Conservation (phyloP, 306 rosid species). For the Betula pendula region DNA sequence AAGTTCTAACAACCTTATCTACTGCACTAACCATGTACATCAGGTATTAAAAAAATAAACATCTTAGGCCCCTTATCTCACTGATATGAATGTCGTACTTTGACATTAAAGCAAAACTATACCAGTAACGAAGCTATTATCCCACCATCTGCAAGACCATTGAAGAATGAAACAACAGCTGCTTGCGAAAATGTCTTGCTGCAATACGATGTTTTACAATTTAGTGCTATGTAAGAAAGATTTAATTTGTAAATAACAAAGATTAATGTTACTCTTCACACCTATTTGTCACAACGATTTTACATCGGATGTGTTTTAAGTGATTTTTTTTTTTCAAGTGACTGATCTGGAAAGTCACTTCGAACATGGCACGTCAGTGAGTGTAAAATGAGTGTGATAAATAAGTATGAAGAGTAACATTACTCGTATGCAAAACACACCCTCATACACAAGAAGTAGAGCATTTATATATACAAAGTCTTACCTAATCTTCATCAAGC, state of each 20-base stretch:
- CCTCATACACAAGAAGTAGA: neutral
- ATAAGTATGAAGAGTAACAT: too few species aligned
- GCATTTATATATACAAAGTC: neutral
- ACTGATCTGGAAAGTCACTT: too few species aligned
- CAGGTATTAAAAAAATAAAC: neutral
- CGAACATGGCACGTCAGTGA: too few species aligned
- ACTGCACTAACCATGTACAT: neutral
- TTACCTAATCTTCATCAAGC: conserved; percentile 63
- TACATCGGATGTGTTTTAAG: too few species aligned
- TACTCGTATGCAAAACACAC: neutral
- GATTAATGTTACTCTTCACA: neutral
- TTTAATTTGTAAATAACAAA: neutral
- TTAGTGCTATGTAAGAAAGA: neutral
- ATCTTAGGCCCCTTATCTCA: neutral
- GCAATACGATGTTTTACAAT: conserved; percentile 30
- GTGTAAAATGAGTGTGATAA: too few species aligned
- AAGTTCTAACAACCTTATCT: neutral
- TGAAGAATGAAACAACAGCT: conserved; percentile 65
- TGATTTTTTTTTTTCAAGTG: too few species aligned
- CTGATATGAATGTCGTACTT: neutral
- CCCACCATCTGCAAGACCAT: conserved; percentile 79
- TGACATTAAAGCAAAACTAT: conserved; percentile 10
- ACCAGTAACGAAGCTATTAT: conserved; percentile 65
- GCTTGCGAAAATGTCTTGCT: conserved; percentile 76
- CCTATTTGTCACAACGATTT: too few species aligned